Evolutionary conservation across 768 basidiomycete species (phyloP), one percentile per base, ranked within the genome.

Genomic region (Flagelloscypha sp.): DNA sequence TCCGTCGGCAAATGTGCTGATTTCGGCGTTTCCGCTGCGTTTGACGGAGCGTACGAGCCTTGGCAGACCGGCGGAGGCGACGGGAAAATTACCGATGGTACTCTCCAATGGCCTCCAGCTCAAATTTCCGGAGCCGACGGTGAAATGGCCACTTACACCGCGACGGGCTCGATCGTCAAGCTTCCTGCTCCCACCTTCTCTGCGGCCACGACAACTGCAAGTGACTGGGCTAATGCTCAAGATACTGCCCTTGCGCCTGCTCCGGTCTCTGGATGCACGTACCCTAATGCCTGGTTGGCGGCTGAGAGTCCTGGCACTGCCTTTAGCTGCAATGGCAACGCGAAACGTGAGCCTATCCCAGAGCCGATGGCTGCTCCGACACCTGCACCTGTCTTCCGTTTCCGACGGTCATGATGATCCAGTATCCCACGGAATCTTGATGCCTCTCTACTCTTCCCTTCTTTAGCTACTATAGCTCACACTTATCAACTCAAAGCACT

Each of bases 141-240:
- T 4, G 18, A 13, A 9, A 4, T 42, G 36, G 30, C 35, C 35
- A 42, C 41, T 18, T 42, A 42, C n/a, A 42, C 41, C 6, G 20
- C 41, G 19, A 42, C 41, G 10, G 35, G 84, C 13, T 47, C 66
- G 3, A 50, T 84, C 37, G 69, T 72, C 38, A 77, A 79, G 17
- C 61, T 85, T 21, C 65, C 70, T 27, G 72, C 61, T 23, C 80
- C 80, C 10, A 79, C 74, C 7, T 79, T 80, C 52, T 72, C 78
- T 3, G 55, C 68, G 20, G 71, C 71, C 7, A 55, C 59, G 16
- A 69, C 68, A 29, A n/a, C 59, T 4, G 67, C 70, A 3, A 56
- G 58, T 35, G 78, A 76, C 4, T 81, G 79, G 79, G 60, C 59
- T n/a, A 59, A 76, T 41, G 21, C 60, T 7, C 44, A 49, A 19